Evolutionary conservation across 768 basidiomycete genomes (phyloP), one percentile per base, ranked within the genome.

Genomic region (Leccinum obscurum): DNA sequence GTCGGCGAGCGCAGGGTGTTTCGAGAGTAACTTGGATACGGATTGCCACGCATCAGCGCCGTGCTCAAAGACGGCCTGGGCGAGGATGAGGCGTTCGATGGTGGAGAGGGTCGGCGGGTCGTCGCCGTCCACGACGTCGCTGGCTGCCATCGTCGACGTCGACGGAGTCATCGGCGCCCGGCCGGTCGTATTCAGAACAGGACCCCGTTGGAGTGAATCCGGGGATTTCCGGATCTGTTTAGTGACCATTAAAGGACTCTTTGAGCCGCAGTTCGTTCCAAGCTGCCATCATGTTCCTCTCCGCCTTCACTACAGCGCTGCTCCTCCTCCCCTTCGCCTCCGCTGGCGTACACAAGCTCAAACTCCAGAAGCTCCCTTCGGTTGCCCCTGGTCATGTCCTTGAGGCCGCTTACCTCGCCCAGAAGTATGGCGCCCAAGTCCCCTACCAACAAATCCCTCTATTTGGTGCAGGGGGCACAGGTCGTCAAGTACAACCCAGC

Each of bases 31-130:
- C 48, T 81, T 81, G 22, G 89, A 81, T 9, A 95, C 84, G 6
- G 80, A 72, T 37, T 79, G 68, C 94, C 94, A 95, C 4, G 81
- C 80, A 51, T 81, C 75, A 37, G 85, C 78, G 14, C 94, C 93
- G 58, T 88, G 79, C 69, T 95, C 91, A 74, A 91, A 91, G 48
- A 92, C 87, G 0, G 92, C 87, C 75, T 97, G 95, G 2, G 93
- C 85, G 53, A 96, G 82, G 30, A 97, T 76, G 54, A 97, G 87
- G 58, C 84, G 80, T 75, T 95, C 93, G 56, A 90, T 71, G 53
- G 75, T 80, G 63, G 66, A 66, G 39, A 72, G 71, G 59, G 44
- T 2, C 1, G 6, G 26, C 53, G 24, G 61, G 7, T 3, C 62
- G 60, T 64, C 62, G 64, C 58, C 65, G 48, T 4, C 48, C 54